Base-by-base conservation (phyloP, 2,329 filamentous ascomycete species). In the Colletotrichum somersetense region DNA sequence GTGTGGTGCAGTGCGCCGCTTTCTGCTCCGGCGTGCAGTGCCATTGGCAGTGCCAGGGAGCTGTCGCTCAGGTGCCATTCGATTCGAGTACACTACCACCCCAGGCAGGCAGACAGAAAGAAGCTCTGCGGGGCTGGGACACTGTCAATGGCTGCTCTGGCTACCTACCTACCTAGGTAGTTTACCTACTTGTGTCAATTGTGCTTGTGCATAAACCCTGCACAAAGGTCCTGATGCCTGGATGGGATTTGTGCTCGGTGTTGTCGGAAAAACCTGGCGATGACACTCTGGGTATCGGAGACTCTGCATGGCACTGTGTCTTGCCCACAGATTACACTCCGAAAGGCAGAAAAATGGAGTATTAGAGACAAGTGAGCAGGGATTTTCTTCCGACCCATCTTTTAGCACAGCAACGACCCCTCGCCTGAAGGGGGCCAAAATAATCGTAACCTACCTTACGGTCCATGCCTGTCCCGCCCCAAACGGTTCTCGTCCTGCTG, bases 1-100 rank as follows among this genome's bases (percentile, higher is more conserved):
- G 72, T 72, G 72, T 48, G 10, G 44, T n/a, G 20, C 55, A 42
- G 69, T 74, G 72, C 70, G 69, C 64, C 50, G 64, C 62, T 38
- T 61, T 66, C 56, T 55, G 58, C 67, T 63, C 62, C 50, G 67
- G 62, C 52, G 50, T 70, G 63, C 71, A 72, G 63, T 38, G 46
- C 55, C 26, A 35, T 11, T 55, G 52, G 33, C 55, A 40, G 46
- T 48, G n/a, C 50, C 50, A 53, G 26, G 50, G 26, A 53, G 50
- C 48, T 50, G 35, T 40, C 33, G 33, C 52, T 57, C 33, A 57
- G 55, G 55, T 64, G 59, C 53, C 65, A 53, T 72, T 53, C 44
- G 53, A 72, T 59, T 55, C 30, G 30, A 30, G 30, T 30, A 30
- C 30, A 57, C 33, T 26, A 26, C 57, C 20, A 46, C 50, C 18